Percentiles rank a stretch among this genome's conserved stretches.
These are phyloP conservation scores for Camelina hispida DNA, from an alignment of 345 rosid species.

Conservation along the genomic window DNA sequence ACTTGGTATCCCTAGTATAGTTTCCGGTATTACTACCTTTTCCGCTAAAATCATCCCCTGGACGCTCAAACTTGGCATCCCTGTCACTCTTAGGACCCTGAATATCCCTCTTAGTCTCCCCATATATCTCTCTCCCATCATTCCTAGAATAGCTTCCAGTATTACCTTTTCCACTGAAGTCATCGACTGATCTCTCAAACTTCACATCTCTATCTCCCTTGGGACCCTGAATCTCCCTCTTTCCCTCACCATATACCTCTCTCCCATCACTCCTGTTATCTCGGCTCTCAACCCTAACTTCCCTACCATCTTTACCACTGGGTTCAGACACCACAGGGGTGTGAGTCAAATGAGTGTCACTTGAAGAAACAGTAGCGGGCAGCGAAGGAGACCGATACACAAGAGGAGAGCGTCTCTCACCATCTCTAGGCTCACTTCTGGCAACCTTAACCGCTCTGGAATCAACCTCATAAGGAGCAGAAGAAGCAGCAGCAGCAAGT, in stretches of 20 bases:
- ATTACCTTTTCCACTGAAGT: constrained; percentile 35
- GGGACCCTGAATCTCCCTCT: constrained; percentile 73
- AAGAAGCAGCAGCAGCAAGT: constrained; percentile 25
- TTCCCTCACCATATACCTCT: constrained; percentile 62
- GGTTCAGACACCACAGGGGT: constrained; percentile 49
- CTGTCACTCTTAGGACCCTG: constrained; percentile 44
- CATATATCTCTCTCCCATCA: constrained; percentile 58
- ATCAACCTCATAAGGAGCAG: constrained; percentile 62
- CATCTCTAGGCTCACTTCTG: constrained; percentile 72
- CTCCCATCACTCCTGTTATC: constrained; percentile 68
- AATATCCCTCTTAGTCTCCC: constrained; percentile 59
- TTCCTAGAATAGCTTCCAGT: constrained; percentile 46
- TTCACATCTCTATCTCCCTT: constrained; percentile 75
- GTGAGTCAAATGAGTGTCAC: constrained; percentile 57
- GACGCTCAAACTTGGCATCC: constrained; percentile 53
- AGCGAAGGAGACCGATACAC: constrained; percentile 61
- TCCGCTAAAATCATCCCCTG: constrained; percentile 60
- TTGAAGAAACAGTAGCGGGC: constrained; percentile 46
- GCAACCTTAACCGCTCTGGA: constrained; percentile 66
- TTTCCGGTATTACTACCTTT: constrained; percentile 19
- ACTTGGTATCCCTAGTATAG: constrained; percentile 59
- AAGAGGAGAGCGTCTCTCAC: constrained; percentile 80
- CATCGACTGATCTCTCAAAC: constrained; percentile 70
- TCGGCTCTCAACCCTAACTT: constrained; percentile 57
- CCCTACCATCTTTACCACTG: constrained; percentile 68